A percentile compares a stretch with the other conserved stretches of the same genome.
Conservation (phyloP, 2,329 filamentous ascomycete genomes). For the Tolypocladium paradoxum region DNA sequence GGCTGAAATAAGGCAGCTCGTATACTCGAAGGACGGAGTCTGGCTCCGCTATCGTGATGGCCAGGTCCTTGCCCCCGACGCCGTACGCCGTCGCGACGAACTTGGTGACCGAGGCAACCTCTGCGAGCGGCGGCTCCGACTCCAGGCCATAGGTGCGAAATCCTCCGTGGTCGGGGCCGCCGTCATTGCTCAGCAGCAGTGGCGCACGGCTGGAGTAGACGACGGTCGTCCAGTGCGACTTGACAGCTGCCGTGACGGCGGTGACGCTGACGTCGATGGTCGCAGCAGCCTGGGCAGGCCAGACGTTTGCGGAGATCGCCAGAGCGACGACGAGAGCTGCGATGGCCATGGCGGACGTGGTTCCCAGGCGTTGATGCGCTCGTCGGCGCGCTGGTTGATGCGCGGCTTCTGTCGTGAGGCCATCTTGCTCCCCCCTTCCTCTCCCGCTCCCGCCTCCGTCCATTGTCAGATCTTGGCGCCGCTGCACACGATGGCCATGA, state of each 20-base stretch:
- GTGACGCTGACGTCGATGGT: not conserved
- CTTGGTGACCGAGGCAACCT: too few species aligned
- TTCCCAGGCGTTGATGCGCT: not conserved
- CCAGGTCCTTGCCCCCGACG: not conserved
- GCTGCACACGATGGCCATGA: too few species aligned
- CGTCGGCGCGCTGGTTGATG: not conserved
- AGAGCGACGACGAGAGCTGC: not conserved
- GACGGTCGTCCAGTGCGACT: not conserved
- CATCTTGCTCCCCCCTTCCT: not conserved
- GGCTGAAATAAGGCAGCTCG: not conserved
- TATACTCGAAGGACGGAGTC: not conserved
- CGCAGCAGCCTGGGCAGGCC: not conserved
- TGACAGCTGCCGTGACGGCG: not conserved
- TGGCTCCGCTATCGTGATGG: not conserved
- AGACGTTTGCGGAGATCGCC: not conserved
- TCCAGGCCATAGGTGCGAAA: too few species aligned
- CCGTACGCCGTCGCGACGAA: not conserved
- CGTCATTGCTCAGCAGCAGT: too few species aligned
- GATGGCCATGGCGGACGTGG: not conserved
- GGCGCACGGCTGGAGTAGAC: not conserved
- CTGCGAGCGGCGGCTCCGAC: too few species aligned
- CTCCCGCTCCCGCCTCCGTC: too few species aligned
- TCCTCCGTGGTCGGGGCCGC: too few species aligned
- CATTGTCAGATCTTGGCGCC: not conserved
- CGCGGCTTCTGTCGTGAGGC: not conserved